Evolutionary conservation across 257 asterid species (phyloP), one percentile per base, ranked within the genome.

Genomic region (Galeopsis tetrahit): DNA sequence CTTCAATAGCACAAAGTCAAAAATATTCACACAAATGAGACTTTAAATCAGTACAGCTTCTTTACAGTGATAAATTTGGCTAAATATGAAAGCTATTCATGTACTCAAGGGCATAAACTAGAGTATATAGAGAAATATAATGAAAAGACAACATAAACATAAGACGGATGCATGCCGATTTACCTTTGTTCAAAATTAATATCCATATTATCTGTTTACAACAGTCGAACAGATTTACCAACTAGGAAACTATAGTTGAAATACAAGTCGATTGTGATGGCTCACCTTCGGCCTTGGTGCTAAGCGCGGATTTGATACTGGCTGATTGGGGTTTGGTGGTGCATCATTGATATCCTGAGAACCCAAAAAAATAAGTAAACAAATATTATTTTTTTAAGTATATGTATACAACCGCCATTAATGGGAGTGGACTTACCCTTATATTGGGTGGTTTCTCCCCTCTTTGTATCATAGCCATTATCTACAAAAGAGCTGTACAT

Each of bases 391-490:
- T 48, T n/a, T 43, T 34, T 28, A 28, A 31, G 32, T 63, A 59
- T 17, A 63, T 48, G 38, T 51, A 56, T 65, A 75, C 60, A 76
- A 67, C 62, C 48, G 32, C 53, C 67, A 63, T 66, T 11, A 36
- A 11, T 61, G 17, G 63, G 36, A 35, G 70, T 63, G 77, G 71
- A 84, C 87, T 66, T 74, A 94, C 98, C 83, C 96, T 85, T 73
- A 95, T 86, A 75, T 92, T 92, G 71, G 97, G 67, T 38, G 98
- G 99, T 63, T 72, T 92, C 82, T 95, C 99, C 78, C 99, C 99
- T 83, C 96, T 85, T 76, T 88, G 89, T 81, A 95, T 85, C 98
- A 92, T 92, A 59, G 82, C 84, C 98, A 95, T 81, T 74, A 95
- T 88, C 99, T 95, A 94, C 79, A 78, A 66, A 75, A 60, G 36